phyloP scores from a whole-genome alignment of 306 rosid genomes.

The Trichosanthes cucumerina region DNA sequence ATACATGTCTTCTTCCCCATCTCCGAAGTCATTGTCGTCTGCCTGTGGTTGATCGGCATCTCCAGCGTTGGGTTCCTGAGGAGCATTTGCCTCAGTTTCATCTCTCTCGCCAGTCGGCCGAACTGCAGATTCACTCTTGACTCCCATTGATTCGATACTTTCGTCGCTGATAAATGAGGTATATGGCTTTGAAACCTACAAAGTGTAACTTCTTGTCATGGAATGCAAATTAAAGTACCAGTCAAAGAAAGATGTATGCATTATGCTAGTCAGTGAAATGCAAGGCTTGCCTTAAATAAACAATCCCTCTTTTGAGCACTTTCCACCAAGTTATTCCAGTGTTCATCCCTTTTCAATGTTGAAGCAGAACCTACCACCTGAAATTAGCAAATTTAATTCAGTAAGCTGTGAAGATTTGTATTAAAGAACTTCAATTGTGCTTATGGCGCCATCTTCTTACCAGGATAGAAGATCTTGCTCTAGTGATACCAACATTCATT shows the following conservation, averaged over 20 bases:
- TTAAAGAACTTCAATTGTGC: not conserved
- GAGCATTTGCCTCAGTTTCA: constrained; percentile 11
- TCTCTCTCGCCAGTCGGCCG: not conserved
- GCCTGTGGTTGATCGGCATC: constrained; percentile 24
- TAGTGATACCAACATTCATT: constrained; percentile 90
- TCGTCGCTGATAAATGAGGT: constrained; percentile 58
- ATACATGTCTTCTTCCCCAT: constrained; percentile 28
- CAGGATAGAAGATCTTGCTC: constrained; percentile 89
- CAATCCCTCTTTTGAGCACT: constrained; percentile 60
- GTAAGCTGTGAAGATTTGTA: not conserved
- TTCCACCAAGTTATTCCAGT: constrained; percentile 77
- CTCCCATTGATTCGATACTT: constrained; percentile 40
- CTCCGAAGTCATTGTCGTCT: constrained; percentile 28
- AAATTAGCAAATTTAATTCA: not conserved
- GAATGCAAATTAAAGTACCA: not conserved
- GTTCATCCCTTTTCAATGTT: constrained; percentile 51
- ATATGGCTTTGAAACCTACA: constrained; percentile 71
- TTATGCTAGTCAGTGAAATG: not conserved
- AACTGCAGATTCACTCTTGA: constrained; percentile 13
- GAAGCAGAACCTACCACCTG: constrained; percentile 95
- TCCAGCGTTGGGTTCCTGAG: constrained; percentile 2
- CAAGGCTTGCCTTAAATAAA: constrained; percentile 44
- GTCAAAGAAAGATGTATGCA: not conserved
- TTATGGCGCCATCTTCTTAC: constrained; percentile 24
- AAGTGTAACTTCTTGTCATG: not conserved